Base-by-base conservation (phyloP, 2,329 filamentous ascomycete genomes). In the Aureobasidium leucospermi region DNA sequence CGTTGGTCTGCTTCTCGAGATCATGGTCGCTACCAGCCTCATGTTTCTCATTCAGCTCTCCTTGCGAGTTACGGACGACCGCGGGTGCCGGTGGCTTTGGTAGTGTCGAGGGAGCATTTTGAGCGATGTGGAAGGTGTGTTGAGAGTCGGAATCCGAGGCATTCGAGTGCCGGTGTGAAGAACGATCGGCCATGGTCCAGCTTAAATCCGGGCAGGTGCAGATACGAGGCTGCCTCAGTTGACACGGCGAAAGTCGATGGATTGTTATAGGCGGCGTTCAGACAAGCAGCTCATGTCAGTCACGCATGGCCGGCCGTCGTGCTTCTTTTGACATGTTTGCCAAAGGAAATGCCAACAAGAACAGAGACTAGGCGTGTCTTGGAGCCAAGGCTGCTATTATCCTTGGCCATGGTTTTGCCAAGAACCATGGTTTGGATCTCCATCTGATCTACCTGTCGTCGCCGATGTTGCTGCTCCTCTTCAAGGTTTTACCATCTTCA, bases 161-260 rank as follows among this genome's bases (percentile, higher is more conserved):
- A 36, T 19, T 39, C 36, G 55, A 58, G 9, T 38, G 52, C 41
- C 38, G 52, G 16, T 45, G 19, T 5, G 55, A 48, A 19, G 15
- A 43, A 15, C 43, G 55, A 48, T 58, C 55, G 55, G 55, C 55
- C 55, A 58, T 58, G 46, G 43, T 48, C 55, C 55, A 58, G 55
- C 42, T 47, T 57, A 57, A 28, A 19, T 57, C 52, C 52, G 52
- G 16, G 31, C 7, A 7, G 42, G 13, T 32, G 28, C 28, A 43
- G 39, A 43, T 43, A 34, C 48, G 19, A 9, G 28, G 39, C 29
- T 16, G 51, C 39, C 51, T 55, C 38, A 43, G 51, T 43, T 42
- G 28, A 55, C 51, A 55, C 51, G 51, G 19, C 41, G 42, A 38
- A 36, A 31, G 39, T 56, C 52, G 41, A 46, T 41, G 41, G 13